A percentile compares a stretch with the other conserved stretches of the same genome.
Evolutionary conservation across 768 basidiomycete genomes (phyloP).

Genomic region (Leucocoprinus sp.): DNA sequence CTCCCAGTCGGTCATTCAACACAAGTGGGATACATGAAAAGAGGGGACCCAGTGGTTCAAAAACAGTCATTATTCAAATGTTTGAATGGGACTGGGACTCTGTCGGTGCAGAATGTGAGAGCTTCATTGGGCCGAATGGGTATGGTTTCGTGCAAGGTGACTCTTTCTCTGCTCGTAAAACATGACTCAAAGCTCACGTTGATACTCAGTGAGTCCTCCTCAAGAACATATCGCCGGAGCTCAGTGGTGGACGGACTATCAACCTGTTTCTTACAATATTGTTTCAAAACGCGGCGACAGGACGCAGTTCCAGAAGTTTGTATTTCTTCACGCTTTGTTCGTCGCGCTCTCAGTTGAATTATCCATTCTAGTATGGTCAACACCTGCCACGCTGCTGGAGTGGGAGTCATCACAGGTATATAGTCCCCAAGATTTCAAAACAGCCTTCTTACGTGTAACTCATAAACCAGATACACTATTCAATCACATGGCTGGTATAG

Average conservation of each 20-base stretch:
- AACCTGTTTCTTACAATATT: conserved; percentile 56
- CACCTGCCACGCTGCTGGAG: conserved; percentile 46
- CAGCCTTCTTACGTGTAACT: no score
- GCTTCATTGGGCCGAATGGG: conserved; percentile 61
- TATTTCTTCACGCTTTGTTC: background rate
- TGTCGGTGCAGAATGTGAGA: conserved; percentile 54
- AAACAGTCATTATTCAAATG: conserved; percentile 58
- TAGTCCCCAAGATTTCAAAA: no score
- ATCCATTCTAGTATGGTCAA: conserved; percentile 33
- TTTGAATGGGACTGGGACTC: conserved; percentile 62
- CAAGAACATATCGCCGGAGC: conserved; percentile 49
- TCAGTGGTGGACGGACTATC: conserved; percentile 75
- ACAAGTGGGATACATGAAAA: background rate
- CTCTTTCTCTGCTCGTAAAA: background rate
- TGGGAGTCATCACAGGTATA: conserved; percentile 45
- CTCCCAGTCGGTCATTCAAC: background rate
- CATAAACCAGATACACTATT: conserved; percentile 39
- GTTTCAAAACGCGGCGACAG: conserved; percentile 60
- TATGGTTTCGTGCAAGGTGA: conserved; percentile 65
- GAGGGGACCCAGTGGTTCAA: conserved; percentile 15
- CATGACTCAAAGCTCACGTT: background rate
- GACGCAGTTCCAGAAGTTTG: conserved; percentile 35
- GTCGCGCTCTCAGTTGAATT: background rate
- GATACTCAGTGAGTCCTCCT: conserved; percentile 36
- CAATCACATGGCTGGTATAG: conserved; percentile 56